Evolutionary conservation across 2,329 filamentous ascomycete genomes (phyloP), one percentile per base, ranked within the genome.

Genomic region (Cryphonectria parasitica): DNA sequence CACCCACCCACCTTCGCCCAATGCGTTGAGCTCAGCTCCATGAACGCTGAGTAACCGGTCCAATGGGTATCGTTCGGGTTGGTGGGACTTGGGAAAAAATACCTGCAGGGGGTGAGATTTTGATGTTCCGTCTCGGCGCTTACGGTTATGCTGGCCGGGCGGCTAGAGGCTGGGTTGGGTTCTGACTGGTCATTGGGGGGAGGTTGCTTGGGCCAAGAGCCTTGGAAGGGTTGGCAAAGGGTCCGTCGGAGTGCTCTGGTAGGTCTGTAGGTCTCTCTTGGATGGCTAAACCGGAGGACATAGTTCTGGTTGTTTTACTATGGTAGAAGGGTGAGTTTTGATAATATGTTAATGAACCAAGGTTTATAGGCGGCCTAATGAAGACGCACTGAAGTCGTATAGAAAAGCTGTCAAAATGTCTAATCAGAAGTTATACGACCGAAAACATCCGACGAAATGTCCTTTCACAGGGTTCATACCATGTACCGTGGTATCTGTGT

Each of bases 81-180:
- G 25, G 63, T 66, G 52, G 61, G n/a, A 34, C 60, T 41, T n/a
- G 11, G n/a, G 62, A 22, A 22, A 6, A 7, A 10, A n/a, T 49
- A 49, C 45, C 25, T 68, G 58, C 71, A 72, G 66, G 71, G 70
- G 68, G 70, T n/a, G 62, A 66, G 28, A 41, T 62, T 41, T 43
- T 61, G 49, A 25, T 54, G 8, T 49, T 49, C 66, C 58, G 56
- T 25, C 43, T 10, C 31, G 45, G 66, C 66, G 66, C 66, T 68
- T 68, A 68, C 66, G 66, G 66, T 28, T 63, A 31, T n/a, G 66
- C 22, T 63, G 28, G 43, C 66, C 66, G 66, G 66, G 66, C 66
- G 66, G 66, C 43, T 68, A 68, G 41, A 62, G 11, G 31, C 15
- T 56, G 66, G 45, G 41, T 52, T 28, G 36, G 36, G 36, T 39